phyloP scores from a whole-genome alignment of 345 rosid genomes.

The Euclidium syriacum region DNA sequence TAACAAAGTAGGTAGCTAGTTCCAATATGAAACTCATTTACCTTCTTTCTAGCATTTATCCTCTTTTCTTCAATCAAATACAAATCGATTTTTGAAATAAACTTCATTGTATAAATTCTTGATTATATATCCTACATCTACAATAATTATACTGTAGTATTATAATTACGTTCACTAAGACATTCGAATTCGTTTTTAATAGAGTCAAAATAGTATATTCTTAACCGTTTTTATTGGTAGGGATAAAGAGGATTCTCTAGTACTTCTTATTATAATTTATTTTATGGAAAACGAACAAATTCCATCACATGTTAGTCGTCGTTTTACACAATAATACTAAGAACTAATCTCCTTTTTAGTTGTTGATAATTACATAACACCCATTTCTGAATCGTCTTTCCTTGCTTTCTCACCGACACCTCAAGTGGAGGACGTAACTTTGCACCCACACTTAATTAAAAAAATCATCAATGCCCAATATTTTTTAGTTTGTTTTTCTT shows the following conservation, averaged over 20 bases:
- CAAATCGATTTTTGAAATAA: too few species aligned
- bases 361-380: constrained; percentile 10
- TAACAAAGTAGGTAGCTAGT: too few species aligned
- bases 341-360: constrained; percentile 1
- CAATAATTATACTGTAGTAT: too few species aligned
- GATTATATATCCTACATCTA: too few species aligned
- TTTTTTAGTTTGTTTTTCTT: not conserved
- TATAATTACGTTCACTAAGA: too few species aligned
- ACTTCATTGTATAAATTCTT: too few species aligned
- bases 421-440: constrained; percentile 1
- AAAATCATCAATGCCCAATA: not conserved
- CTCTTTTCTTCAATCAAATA: too few species aligned
- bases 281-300: constrained; percentile 8
- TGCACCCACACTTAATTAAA: not conserved
- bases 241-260: not conserved
- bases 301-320: constrained; percentile 21
- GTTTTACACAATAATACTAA: constrained; percentile 9
- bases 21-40: too few species aligned
- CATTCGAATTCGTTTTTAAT: not conserved
- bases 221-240: not conserved
- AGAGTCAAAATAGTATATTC: not conserved
- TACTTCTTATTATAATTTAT: not conserved
- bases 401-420: constrained; percentile 21
- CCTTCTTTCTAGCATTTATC: too few species aligned
- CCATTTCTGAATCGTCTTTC: constrained; percentile 4